A percentile compares a stretch with the other conserved stretches of the same genome.
These are phyloP conservation scores for Calonectria pseudoturangicola DNA, from an alignment of 2,329 filamentous ascomycete species.

Conservation along the genomic window DNA sequence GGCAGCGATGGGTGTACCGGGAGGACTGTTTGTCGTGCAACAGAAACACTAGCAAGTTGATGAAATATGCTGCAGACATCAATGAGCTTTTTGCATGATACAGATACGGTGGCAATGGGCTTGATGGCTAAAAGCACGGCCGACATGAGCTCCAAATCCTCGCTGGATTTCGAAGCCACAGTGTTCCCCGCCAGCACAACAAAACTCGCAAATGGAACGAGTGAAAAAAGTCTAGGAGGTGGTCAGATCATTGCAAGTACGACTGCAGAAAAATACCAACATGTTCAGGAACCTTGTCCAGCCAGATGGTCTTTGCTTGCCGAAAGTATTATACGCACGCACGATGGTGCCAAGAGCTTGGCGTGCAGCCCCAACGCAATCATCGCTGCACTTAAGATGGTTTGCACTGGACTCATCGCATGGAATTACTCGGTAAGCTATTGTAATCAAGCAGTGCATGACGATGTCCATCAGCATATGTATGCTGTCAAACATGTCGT, in stretches of 20 bases:
- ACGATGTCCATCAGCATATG: background rate
- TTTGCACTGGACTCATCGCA: background rate
- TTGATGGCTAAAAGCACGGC: background rate
- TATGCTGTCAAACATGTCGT: background rate
- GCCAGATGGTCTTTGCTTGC: background rate
- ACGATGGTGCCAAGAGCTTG: background rate
- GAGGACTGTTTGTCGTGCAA: background rate
- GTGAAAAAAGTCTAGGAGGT: background rate
- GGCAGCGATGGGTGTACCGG: background rate
- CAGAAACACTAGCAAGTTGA: background rate
- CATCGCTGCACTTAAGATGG: constrained; percentile 5
- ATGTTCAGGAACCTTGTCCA: constrained; percentile 4
- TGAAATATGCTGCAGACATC: constrained; percentile 11
- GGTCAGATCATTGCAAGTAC: background rate
- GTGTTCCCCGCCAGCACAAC: background rate
- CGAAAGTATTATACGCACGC: background rate
- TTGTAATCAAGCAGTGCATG: constrained; percentile 1
- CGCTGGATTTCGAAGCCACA: background rate
- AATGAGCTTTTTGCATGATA: background rate
- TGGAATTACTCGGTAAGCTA: constrained; percentile 4
- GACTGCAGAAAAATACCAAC: background rate
- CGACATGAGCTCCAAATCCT: background rate
- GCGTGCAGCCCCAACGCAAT: background rate
- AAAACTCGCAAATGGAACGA: constrained; percentile 1
- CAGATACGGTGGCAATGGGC: background rate